These are phyloP conservation scores for Eutrema yunnanense DNA, from an alignment of 345 rosid genomes.

Conservation along the genomic window DNA sequence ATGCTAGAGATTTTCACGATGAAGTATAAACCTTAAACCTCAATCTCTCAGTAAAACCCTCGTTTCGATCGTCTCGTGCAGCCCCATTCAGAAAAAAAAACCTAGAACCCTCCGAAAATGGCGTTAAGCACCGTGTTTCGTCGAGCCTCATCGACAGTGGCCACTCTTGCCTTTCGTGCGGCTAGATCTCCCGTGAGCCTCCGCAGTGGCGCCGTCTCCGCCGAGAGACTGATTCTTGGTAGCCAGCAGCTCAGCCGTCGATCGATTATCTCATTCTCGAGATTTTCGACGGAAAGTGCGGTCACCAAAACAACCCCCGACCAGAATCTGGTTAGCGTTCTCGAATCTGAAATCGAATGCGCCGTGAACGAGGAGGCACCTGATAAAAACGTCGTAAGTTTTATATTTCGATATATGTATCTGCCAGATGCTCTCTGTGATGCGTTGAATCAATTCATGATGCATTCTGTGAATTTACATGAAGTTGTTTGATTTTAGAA, in stretches of 20 bases:
- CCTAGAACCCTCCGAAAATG: conserved; percentile 27
- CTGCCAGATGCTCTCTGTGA: not conserved
- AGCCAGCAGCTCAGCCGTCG: conserved; percentile 20
- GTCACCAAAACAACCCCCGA: conserved; percentile 32
- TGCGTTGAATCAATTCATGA: not conserved
- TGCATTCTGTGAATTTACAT: not conserved
- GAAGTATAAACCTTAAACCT: not conserved
- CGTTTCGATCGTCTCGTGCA: not conserved
- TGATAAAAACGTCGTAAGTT: conserved; percentile 17
- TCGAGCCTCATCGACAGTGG: conserved; percentile 35
- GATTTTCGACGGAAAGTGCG: conserved; percentile 29
- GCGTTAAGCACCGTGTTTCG: conserved; percentile 34
- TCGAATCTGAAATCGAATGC: conserved; percentile 49
- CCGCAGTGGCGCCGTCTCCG: conserved; percentile 9
- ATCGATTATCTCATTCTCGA: not conserved
- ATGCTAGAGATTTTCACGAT: no score
- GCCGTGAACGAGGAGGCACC: conserved; percentile 33
- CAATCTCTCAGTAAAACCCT: conserved; percentile 13
- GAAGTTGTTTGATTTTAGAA: not conserved
- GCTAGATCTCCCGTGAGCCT: conserved; percentile 32
- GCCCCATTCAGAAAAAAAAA: not conserved
- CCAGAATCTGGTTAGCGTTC: conserved; percentile 34
- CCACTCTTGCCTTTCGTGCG: conserved; percentile 37
- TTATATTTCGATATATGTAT: not conserved
- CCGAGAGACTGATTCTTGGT: no score